These are phyloP conservation scores for Lasiosphaeria miniovina DNA, from an alignment of 495 filamentous ascomycete species.

Conservation along the genomic window DNA sequence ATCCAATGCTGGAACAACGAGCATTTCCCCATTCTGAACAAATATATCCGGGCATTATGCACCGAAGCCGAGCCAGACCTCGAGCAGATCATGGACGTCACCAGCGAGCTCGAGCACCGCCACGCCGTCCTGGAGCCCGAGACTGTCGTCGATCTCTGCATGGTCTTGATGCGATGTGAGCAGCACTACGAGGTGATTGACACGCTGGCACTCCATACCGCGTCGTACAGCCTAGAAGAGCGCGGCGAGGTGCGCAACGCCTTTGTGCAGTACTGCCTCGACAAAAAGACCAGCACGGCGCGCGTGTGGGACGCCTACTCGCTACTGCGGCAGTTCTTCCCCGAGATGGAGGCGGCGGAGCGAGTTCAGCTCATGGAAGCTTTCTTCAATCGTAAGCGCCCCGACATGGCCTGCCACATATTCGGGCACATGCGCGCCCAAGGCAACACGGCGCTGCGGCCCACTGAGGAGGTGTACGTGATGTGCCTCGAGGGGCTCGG, in stretches of 20 bases:
- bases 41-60: constrained; percentile 73
- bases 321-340: constrained; percentile 72
- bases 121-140: constrained; percentile 62
- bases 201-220: constrained; percentile 65
- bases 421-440: constrained; percentile 88
- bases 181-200: constrained; percentile 73
- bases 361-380: constrained; percentile 73
- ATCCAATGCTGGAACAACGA: constrained; percentile 45
- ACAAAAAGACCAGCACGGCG: constrained; percentile 56
- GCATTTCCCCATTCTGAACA: constrained; percentile 65
- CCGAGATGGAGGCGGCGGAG: constrained; percentile 59
- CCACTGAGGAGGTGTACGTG: constrained; percentile 71
- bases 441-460: constrained; percentile 51
- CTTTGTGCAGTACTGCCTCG: constrained; percentile 63
- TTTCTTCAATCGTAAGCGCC: constrained; percentile 73
- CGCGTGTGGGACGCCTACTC: constrained; percentile 79
- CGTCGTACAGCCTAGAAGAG: constrained; percentile 61
- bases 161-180: constrained; percentile 66
- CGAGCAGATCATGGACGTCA: constrained; percentile 66
- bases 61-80: constrained; percentile 48
- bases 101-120: constrained; percentile 71
- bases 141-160: constrained; percentile 68
- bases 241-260: constrained; percentile 59
- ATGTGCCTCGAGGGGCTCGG: constrained; percentile 74
- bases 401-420: constrained; percentile 78